Evolutionary conservation across 2,329 filamentous ascomycete genomes (phyloP).

Genomic region (Metarhizium anisopliae): DNA sequence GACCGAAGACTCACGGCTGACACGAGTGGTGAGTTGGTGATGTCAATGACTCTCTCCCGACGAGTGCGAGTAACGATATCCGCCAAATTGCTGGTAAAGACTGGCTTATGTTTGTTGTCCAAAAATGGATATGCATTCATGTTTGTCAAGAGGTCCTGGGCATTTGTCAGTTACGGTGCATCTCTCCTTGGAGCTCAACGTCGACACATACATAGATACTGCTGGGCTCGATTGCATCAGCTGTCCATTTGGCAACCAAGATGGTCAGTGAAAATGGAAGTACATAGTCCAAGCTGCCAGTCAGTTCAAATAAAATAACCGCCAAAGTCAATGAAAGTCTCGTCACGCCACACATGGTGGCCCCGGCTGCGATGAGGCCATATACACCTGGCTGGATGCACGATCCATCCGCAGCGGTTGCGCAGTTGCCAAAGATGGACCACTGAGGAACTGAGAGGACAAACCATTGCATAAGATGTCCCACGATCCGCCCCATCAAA

Average conservation of each 20-base stretch:
- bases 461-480: conserved; percentile 74
- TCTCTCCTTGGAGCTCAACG: background rate
- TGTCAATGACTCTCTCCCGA: conserved; percentile 75
- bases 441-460: conserved; percentile 66
- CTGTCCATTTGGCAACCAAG: conserved; percentile 95
- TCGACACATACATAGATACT: conserved; percentile 69
- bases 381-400: conserved; percentile 98
- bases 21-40: conserved; percentile 72
- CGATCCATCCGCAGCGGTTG: conserved; percentile 59
- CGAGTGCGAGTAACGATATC: conserved; percentile 76
- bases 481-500: conserved; percentile 78
- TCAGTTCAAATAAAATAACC: conserved; percentile 92
- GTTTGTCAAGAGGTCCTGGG: conserved; percentile 77
- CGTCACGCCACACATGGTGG: conserved; percentile 97
- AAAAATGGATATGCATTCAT: conserved; percentile 97
- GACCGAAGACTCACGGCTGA: conserved; percentile 65
- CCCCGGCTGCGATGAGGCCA: conserved; percentile 85
- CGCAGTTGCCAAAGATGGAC: conserved; percentile 66
- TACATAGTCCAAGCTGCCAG: conserved; percentile 89
- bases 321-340: conserved; percentile 86
- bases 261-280: conserved; percentile 89
- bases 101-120: conserved; percentile 89
- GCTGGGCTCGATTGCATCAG: conserved; percentile 85
- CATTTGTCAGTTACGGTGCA: conserved; percentile 8
- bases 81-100: conserved; percentile 80